phyloP scores from a whole-genome alignment of 345 rosid genomes.

The Excoecaria agallocha region DNA sequence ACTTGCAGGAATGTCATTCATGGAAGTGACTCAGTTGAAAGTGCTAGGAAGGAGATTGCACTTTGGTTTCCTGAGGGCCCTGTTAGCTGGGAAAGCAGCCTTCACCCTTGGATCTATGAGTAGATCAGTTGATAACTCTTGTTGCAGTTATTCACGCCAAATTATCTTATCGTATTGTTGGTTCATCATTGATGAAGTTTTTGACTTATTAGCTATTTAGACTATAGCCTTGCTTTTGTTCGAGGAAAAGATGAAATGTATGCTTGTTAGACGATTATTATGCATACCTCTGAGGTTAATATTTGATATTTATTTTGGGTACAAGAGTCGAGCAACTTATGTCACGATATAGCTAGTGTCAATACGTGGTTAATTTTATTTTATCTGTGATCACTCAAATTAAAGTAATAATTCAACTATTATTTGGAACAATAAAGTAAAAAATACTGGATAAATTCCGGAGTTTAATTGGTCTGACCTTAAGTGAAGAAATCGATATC shows the following conservation, averaged over 20 bases:
- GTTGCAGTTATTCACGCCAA: not conserved
- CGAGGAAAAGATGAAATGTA: not conserved
- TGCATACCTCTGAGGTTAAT: not conserved
- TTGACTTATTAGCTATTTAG: not conserved
- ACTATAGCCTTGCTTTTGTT: not conserved
- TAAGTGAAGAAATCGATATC: no score
- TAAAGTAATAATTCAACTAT: no score
- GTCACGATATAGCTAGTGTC: no score
- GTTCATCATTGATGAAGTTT: not conserved
- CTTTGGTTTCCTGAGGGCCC: constrained; percentile 90
- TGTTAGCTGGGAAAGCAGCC: constrained; percentile 76
- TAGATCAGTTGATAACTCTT: constrained; percentile 14
- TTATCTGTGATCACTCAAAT: no score
- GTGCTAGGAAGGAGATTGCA: constrained; percentile 81
- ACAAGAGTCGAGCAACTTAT: not conserved
- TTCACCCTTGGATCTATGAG: constrained; percentile 84
- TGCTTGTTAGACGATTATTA: not conserved
- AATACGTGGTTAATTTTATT: no score
- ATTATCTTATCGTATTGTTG: not conserved
- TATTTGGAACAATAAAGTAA: no score
- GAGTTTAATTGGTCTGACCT: no score
- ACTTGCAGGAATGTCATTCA: constrained; percentile 78
- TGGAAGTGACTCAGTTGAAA: constrained; percentile 81
- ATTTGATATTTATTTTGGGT: not conserved
- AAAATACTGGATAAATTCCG: no score